phyloP scores from a whole-genome alignment of 2,329 filamentous ascomycete species.

The Teratosphaeria gauchensis region DNA sequence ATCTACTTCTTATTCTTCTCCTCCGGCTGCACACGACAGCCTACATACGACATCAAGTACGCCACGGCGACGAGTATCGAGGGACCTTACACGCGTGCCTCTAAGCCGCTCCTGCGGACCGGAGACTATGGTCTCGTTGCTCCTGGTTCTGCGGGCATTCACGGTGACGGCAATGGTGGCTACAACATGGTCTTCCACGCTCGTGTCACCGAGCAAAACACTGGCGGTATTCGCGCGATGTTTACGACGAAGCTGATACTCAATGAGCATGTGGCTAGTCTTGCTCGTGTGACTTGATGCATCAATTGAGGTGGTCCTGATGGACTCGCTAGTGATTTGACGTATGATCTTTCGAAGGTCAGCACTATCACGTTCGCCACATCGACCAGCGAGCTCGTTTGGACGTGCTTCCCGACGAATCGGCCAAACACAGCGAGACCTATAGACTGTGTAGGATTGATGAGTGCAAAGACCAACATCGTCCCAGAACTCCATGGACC shows the following conservation, averaged over 20 bases:
- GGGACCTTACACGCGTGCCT: conserved; percentile 23
- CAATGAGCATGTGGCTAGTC: conserved; percentile 12
- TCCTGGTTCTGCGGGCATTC: conserved; percentile 22
- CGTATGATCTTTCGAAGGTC: not conserved
- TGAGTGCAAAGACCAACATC: too few species aligned
- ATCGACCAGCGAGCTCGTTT: not conserved
- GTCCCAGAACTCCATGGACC: too few species aligned
- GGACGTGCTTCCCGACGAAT: not conserved
- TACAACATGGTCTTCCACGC: conserved; percentile 26
- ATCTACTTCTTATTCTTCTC: conserved; percentile 29
- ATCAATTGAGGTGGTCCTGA: not conserved
- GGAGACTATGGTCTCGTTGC: conserved; percentile 23
- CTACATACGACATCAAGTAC: conserved; percentile 25
- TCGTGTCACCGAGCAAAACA: conserved; percentile 10
- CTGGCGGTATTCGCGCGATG: conserved; percentile 24
- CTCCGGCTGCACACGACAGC: conserved; percentile 23
- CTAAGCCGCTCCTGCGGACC: conserved; percentile 17
- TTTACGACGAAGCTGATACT: conserved; percentile 21
- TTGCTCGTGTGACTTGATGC: conserved; percentile 3
- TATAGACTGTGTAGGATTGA: too few species aligned
- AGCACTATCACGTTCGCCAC: not conserved
- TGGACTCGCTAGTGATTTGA: not conserved
- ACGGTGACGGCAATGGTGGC: conserved; percentile 11
- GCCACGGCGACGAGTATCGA: conserved; percentile 18
- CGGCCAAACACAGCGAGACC: not conserved